A percentile compares a stretch with the other conserved stretches of the same genome.
Conservation (phyloP, 164 flowering plant genomes). For the Amborella trichopoda region DNA sequence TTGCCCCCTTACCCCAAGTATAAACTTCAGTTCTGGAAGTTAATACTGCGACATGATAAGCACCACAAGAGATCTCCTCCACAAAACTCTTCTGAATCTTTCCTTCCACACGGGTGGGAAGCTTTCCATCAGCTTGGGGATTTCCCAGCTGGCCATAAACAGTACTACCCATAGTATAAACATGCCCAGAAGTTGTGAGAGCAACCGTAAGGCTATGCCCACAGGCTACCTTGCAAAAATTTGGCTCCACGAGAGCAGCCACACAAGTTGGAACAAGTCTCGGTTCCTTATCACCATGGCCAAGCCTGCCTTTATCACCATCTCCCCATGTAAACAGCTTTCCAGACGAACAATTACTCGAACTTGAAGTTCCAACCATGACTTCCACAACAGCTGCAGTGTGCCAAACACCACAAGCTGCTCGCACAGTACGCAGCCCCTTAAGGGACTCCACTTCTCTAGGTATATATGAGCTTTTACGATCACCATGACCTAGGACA, state of each 20-base stretch:
- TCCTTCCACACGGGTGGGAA: conserved; percentile 86
- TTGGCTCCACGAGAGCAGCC: conserved; percentile 91
- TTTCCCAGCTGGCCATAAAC: conserved; percentile 96
- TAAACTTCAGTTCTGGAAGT: conserved; percentile 97
- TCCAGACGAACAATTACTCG: conserved; percentile 91
- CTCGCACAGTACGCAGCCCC: conserved; percentile 91
- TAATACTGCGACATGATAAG: conserved; percentile 89
- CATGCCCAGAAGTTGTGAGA: conserved; percentile 89
- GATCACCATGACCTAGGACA: conserved; percentile 94
- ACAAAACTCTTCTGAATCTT: conserved; percentile 73
- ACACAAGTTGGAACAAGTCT: conserved; percentile 96
- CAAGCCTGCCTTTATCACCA: conserved; percentile 94
- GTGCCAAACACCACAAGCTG: conserved; percentile 99
- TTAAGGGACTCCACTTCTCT: conserved; percentile 95
- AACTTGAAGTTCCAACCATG: conserved; percentile 91
- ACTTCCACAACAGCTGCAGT: conserved; percentile 99
- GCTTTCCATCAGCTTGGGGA: conserved; percentile 89
- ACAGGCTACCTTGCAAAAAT: conserved; percentile 88
- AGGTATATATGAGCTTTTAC: conserved; percentile 65
- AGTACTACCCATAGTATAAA: conserved; percentile 90
- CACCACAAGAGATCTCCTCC: conserved; percentile 97
- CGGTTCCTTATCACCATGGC: conserved; percentile 90
- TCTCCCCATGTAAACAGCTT: conserved; percentile 98
- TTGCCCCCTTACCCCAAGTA: conserved; percentile 98
- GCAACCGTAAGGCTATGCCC: conserved; percentile 97